Evolutionary conservation across 345 rosid genomes (phyloP).

Genomic region (Camelina laxa): DNA sequence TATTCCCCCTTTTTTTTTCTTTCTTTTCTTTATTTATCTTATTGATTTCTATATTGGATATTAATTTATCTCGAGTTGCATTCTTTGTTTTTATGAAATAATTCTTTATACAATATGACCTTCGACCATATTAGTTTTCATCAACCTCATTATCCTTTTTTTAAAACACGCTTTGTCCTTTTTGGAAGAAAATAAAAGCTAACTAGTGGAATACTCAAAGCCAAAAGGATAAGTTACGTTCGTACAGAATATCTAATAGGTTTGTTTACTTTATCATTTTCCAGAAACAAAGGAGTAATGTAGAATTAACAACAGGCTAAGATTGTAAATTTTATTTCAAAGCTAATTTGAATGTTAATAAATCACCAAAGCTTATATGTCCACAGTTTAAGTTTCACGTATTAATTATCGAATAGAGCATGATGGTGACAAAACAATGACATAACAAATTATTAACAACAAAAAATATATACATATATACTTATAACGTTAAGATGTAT

Average conservation of each 20-base stretch:
- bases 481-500: no score
- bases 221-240: neutral
- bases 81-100: neutral
- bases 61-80: slow-evolving; percentile 12
- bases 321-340: neutral
- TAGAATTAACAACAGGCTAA: neutral
- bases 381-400: slow-evolving; percentile 1
- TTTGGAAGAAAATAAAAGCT: slow-evolving; percentile 7
- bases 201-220: neutral
- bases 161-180: neutral
- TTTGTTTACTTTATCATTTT: slow-evolving; percentile 2
- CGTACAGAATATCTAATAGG: neutral
- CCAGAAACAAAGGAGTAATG: neutral
- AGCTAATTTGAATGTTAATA: neutral
- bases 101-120: neutral
- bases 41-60: neutral
- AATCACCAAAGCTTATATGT: neutral
- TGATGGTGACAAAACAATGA: neutral
- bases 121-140: slow-evolving; percentile 3
- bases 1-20: slow-evolving; percentile 17
- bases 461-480: no score
- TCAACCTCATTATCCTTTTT: neutral
- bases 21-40: neutral
- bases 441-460: neutral
- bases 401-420: neutral